Evolutionary conservation across 2,329 filamentous ascomycete genomes (phyloP), one percentile per base, ranked within the genome.

Genomic region (Chaetothyriales sp.): DNA sequence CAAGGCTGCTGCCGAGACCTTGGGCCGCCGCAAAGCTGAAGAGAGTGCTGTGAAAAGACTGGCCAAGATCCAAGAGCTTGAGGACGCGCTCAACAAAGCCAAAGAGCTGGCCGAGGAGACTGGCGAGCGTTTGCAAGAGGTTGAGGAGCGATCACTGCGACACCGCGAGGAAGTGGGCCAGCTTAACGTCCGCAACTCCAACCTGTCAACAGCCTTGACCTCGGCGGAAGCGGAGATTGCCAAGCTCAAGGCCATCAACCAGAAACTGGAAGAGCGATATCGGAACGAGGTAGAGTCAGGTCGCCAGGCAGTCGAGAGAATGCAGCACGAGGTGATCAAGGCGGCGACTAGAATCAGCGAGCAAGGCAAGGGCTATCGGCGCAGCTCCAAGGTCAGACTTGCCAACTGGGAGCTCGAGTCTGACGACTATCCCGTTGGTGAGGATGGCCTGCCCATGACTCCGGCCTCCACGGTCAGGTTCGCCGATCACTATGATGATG

Each of bases 401-500:
- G 67, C 67, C 18, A 70, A 70, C 46, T 66, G 65, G 64, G 61
- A 68, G 44, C 50, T 68, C 12, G 63, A 62, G 49, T 64, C 65
- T 44, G 57, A 65, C 46, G 64, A 65, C 43, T 53, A 51, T 12
- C 45, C 15, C 36, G 49, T 64, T 60, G 46, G 56, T 59, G 48
- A 65, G 61, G 25, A 68, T 20, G 46, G 64, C 48, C 66, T 66
- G 22, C 67, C 70, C 2, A 66, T 72, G 36, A 72, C 70, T 1
- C 70, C 70, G 2, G 62, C 67, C 26, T 68, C 64, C 50, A 63
- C 64, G 51, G 65, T 64, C 3, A 62, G 68, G 15, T 72, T 69
- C 55, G 65, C 65, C 20, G 26, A 18, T 18, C 19, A 51, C 15
- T 7, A 39, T 18, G 44, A 43, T 32, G 54, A 39, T 18, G 44